Percentiles rank a stretch among this genome's conserved stretches.
These are phyloP conservation scores for Aspergillus sp. DNA, from an alignment of 2,329 filamentous ascomycete genomes.

Conservation along the genomic window DNA sequence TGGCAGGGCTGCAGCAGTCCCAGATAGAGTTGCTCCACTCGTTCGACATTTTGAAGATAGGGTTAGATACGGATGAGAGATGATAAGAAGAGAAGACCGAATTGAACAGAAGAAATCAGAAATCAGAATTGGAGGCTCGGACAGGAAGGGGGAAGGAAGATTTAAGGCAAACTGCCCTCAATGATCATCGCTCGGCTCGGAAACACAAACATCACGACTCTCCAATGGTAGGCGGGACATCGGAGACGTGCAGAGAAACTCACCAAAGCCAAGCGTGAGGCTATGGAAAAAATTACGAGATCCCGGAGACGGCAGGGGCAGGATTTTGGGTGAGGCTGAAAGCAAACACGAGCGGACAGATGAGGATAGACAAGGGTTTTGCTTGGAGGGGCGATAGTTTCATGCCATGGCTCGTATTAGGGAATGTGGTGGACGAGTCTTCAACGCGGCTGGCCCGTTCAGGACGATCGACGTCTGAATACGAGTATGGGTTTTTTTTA, in stretches of 20 bases:
- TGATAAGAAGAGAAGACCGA: neutral
- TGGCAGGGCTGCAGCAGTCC: slow-evolving; percentile 32
- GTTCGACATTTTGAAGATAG: slow-evolving; percentile 7
- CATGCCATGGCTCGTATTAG: slow-evolving; percentile 6
- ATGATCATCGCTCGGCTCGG: neutral
- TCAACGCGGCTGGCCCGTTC: neutral
- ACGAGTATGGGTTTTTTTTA: neutral
- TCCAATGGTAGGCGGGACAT: neutral
- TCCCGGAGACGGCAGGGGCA: neutral
- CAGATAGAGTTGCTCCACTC: slow-evolving; percentile 34
- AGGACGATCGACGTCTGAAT: neutral
- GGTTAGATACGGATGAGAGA: neutral
- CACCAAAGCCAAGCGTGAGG: slow-evolving; percentile 2
- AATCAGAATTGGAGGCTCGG: neutral
- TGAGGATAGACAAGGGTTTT: neutral
- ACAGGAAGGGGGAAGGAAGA: neutral
- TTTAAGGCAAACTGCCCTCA: neutral
- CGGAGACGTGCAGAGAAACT: neutral
- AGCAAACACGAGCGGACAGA: neutral
- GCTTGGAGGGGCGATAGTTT: neutral
- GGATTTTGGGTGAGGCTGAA: slow-evolving; percentile 2
- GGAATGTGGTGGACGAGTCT: too few relatives aligned
- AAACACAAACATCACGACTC: neutral
- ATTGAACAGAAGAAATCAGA: neutral
- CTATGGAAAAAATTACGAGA: neutral